Percentiles rank a stretch among this genome's conserved stretches.
Evolutionary conservation across 495 filamentous ascomycete genomes (phyloP).

Genomic region (Aspergillus sclerotiicarbonarius): DNA sequence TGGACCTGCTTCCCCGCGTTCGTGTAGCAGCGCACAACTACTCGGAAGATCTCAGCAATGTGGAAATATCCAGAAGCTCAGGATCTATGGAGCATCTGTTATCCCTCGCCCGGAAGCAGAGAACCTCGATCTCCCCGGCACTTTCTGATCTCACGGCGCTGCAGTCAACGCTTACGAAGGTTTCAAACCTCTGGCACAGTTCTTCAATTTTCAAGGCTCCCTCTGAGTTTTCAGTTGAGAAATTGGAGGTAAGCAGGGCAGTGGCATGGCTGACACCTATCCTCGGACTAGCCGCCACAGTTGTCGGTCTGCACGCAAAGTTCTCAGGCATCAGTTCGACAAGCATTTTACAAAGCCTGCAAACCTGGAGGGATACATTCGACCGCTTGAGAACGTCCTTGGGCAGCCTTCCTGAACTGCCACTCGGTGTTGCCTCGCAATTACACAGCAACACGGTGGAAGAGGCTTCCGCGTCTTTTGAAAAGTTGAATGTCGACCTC

Average conservation of each 20-base stretch:
- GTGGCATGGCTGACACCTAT: constrained; percentile 53
- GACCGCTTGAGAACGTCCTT: constrained; percentile 36
- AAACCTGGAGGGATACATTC: constrained; percentile 50
- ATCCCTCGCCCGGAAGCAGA: constrained; percentile 64
- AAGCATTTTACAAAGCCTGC: constrained; percentile 39
- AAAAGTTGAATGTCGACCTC: constrained; percentile 45
- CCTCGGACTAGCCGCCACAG: constrained; percentile 38
- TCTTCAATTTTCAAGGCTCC: constrained; percentile 29
- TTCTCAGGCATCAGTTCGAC: constrained; percentile 52
- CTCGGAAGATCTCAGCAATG: constrained; percentile 76
- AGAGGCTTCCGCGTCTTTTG: constrained; percentile 44
- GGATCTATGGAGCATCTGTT: constrained; percentile 83
- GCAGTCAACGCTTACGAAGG: constrained; percentile 34
- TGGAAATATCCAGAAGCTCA: constrained; percentile 72
- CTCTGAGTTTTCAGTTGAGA: constrained; percentile 19
- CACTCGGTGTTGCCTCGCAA: constrained; percentile 50
- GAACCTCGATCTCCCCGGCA: constrained; percentile 48
- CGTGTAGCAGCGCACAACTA: constrained; percentile 65
- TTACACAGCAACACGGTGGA: constrained; percentile 40
- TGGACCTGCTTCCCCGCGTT: constrained; percentile 67
- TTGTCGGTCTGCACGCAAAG: constrained; percentile 59
- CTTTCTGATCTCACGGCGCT: constrained; percentile 38
- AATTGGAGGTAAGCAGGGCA: constrained; percentile 21
- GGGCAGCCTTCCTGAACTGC: constrained; percentile 51
- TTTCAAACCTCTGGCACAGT: constrained; percentile 42